Conservation (phyloP, 2,329 filamentous ascomycete genomes). For the Venturia aucupariae region DNA sequence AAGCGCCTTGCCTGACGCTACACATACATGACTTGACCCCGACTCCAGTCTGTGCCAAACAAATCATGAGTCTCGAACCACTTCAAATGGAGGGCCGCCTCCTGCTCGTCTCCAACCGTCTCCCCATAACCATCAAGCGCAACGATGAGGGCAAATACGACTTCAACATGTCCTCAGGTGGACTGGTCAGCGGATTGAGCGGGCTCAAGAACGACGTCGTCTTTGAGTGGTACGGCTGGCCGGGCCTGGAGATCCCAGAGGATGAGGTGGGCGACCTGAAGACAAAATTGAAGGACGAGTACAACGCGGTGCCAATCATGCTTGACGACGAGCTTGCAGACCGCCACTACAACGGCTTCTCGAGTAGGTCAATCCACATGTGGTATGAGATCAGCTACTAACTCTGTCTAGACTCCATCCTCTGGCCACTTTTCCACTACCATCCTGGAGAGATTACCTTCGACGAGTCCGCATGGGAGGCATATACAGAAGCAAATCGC, state of each 20-base stretch:
- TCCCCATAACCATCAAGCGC: conserved; percentile 94
- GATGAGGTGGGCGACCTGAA: conserved; percentile 67
- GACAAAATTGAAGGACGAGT: conserved; percentile 72
- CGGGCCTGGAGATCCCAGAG: conserved; percentile 83
- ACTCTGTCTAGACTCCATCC: conserved; percentile 64
- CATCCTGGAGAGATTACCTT: conserved; percentile 98
- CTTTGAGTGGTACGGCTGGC: conserved; percentile 99
- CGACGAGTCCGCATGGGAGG: conserved; percentile 87
- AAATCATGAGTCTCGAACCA: background rate
- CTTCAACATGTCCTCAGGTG: conserved; percentile 95
- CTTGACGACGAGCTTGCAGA: conserved; percentile 90
- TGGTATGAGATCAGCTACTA: conserved; percentile 10
- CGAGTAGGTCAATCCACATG: conserved; percentile 53
- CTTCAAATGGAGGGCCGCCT: conserved; percentile 41
- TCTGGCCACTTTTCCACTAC: conserved; percentile 98
- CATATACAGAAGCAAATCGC: conserved; percentile 86
- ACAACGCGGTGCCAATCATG: conserved; percentile 85
- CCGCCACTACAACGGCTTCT: conserved; percentile 95
- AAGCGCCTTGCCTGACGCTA: too few relatives aligned
- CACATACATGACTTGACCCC: too few relatives aligned
- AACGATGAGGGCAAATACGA: conserved; percentile 84
- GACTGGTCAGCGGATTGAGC: conserved; percentile 85
- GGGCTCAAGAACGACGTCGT: conserved; percentile 85
- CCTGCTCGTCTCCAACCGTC: conserved; percentile 84
- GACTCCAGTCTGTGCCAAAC: too few relatives aligned